Conservation (phyloP, 208 protist species). For the Tetramitus jugosus region DNA sequence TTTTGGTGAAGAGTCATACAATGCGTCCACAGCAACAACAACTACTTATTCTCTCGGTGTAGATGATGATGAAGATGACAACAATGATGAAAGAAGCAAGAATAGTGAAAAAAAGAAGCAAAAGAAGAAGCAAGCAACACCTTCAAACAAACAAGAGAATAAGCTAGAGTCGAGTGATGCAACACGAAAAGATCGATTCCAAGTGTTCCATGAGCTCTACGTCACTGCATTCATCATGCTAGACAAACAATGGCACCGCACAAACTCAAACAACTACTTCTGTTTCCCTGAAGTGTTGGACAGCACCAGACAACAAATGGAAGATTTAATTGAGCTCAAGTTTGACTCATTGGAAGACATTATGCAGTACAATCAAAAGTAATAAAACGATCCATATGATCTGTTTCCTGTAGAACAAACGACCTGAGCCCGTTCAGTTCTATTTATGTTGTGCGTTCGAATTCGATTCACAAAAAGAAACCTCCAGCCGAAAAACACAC, state of each 20-base stretch:
- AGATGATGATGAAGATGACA: neutral
- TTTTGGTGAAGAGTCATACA: neutral
- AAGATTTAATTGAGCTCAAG: neutral
- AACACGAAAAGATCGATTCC: no score
- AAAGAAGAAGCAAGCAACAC: neutral
- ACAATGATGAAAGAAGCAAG: neutral
- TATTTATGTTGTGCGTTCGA: no score
- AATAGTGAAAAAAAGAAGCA: neutral
- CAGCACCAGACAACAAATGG: neutral
- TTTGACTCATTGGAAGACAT: neutral
- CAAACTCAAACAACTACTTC: slow-evolving; percentile 27
- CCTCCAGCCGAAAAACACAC: no score
- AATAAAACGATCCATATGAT: no score
- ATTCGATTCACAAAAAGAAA: no score
- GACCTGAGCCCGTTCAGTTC: no score
- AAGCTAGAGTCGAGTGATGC: no score
- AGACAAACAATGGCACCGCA: slow-evolving; percentile 23
- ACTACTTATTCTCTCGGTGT: neutral
- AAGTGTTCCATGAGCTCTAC: slow-evolving; percentile 29
- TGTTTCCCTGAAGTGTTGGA: slow-evolving; percentile 7
- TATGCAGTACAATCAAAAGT: neutral
- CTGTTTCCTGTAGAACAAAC: no score
- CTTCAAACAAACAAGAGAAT: neutral
- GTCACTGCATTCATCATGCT: slow-evolving; percentile 4
- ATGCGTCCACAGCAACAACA: neutral